phyloP scores from a whole-genome alignment of 2,329 filamentous ascomycete species.

The Neopestalotiopsis clavispora region DNA sequence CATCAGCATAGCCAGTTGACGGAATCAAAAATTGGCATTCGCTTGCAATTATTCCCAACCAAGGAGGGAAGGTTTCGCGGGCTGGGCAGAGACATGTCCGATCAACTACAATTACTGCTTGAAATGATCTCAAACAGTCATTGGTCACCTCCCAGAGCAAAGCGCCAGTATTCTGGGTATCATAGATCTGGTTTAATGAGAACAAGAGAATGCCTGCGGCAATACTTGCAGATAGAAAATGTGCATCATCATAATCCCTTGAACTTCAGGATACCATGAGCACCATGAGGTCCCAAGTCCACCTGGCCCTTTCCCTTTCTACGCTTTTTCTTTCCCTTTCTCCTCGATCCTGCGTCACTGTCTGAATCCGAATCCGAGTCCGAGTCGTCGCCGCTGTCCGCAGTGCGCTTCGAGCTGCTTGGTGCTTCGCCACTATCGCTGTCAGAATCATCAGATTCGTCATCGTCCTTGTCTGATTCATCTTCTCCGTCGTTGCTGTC shows the following conservation, averaged over 20 bases:
- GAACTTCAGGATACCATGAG: constrained; percentile 57
- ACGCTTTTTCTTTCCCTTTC: constrained; percentile 50
- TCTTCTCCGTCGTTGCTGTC: constrained; percentile 41
- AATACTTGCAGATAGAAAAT: too few relatives aligned
- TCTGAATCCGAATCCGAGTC: constrained; percentile 39
- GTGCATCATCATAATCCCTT: constrained; percentile 44
- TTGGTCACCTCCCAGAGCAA: neutral
- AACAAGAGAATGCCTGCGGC: neutral
- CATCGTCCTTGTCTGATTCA: constrained; percentile 54
- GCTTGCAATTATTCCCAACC: neutral
- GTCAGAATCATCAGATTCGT: constrained; percentile 50
- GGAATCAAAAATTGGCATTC: neutral
- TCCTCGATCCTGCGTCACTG: constrained; percentile 49
- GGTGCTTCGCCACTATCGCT: constrained; percentile 1
- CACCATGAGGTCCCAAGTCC: constrained; percentile 54
- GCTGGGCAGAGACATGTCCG: neutral
- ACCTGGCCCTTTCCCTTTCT: constrained; percentile 45
- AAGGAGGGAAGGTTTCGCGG: neutral
- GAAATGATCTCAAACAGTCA: neutral
- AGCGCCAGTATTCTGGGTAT: neutral
- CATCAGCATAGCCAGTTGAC: constrained; percentile 7
- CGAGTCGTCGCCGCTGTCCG: constrained; percentile 45
- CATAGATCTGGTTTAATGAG: neutral
- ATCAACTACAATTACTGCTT: neutral
- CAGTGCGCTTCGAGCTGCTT: constrained; percentile 42